phyloP scores from a whole-genome alignment of 2,329 filamentous ascomycete genomes.

The Zelopaecilomyces penicillatus region DNA sequence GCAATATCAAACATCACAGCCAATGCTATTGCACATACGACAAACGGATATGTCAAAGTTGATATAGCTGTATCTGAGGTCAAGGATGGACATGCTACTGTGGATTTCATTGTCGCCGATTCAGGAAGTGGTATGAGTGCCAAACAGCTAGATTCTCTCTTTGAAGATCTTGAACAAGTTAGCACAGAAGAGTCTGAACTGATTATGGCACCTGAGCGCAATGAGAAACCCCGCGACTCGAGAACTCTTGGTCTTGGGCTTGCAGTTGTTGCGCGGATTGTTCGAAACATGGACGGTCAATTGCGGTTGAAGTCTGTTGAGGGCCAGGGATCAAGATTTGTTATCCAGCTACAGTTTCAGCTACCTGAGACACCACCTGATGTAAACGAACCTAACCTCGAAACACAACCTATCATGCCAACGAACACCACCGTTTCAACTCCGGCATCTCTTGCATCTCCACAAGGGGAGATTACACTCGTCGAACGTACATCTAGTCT shows the following conservation, averaged over 20 bases:
- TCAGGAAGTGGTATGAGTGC: constrained; percentile 65
- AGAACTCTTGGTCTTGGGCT: constrained; percentile 68
- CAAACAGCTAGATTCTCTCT: constrained; percentile 48
- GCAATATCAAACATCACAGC: constrained; percentile 75
- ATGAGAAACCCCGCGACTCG: constrained; percentile 21
- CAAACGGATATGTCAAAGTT: constrained; percentile 56
- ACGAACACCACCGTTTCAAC: constrained; percentile 13
- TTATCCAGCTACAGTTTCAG: constrained; percentile 69
- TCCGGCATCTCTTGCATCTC: constrained; percentile 17
- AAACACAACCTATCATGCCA: constrained; percentile 5
- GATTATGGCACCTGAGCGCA: constrained; percentile 12
- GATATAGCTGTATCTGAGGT: constrained; percentile 57
- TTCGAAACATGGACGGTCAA: constrained; percentile 88
- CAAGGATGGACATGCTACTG: constrained; percentile 44
- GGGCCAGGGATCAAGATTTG: constrained; percentile 73
- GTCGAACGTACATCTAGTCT: constrained; percentile 38
- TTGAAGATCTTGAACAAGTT: constrained; percentile 52
- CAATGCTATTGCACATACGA: constrained; percentile 77
- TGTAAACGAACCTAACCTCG: constrained; percentile 8
- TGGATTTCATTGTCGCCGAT: constrained; percentile 71
- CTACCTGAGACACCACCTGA: constrained; percentile 38
- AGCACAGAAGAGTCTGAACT: constrained; percentile 34
- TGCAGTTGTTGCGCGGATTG: constrained; percentile 77
- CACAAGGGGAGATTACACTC: constrained; percentile 51
- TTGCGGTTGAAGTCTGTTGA: constrained; percentile 75